Percentiles rank a stretch among this genome's conserved stretches.
Conservation (phyloP, 2,329 filamentous ascomycete genomes). For the Graphiopsis chlorocephala region DNA sequence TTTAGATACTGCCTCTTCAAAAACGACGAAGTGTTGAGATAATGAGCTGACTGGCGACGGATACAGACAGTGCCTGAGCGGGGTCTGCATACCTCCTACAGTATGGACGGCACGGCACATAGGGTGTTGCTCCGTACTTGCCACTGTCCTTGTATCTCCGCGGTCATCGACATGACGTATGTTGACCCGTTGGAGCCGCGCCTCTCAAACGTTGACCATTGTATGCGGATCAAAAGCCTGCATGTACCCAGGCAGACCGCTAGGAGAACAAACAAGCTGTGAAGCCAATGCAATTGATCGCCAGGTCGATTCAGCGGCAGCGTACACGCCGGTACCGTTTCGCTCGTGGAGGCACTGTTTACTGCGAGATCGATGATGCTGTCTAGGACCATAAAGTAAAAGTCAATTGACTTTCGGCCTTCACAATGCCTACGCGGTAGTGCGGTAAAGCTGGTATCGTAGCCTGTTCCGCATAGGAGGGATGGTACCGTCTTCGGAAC, state of each 20-base stretch:
- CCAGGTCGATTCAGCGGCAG: not conserved
- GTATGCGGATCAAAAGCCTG: not conserved
- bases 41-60: not conserved
- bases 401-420: not conserved
- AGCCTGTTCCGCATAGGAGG: not conserved
- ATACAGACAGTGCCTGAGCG: not conserved
- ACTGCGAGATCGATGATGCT: not conserved
- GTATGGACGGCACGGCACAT: not conserved
- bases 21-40: not conserved
- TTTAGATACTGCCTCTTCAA: not conserved
- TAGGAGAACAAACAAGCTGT: not conserved
- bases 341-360: not conserved
- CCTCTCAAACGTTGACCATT: not conserved
- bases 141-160: not conserved
- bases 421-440: slow-evolving; percentile 3
- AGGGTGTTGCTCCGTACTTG: not conserved
- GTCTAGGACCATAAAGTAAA: not conserved
- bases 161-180: not conserved
- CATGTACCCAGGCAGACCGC: not conserved
- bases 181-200: not conserved
- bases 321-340: not conserved
- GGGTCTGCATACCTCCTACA: not conserved
- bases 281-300: not conserved
- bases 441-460: not conserved
- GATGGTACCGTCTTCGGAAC: no score